Evolutionary conservation across 2,329 filamentous ascomycete species (phyloP), one percentile per base, ranked within the genome.

Genomic region (Dactylellina cionopaga): DNA sequence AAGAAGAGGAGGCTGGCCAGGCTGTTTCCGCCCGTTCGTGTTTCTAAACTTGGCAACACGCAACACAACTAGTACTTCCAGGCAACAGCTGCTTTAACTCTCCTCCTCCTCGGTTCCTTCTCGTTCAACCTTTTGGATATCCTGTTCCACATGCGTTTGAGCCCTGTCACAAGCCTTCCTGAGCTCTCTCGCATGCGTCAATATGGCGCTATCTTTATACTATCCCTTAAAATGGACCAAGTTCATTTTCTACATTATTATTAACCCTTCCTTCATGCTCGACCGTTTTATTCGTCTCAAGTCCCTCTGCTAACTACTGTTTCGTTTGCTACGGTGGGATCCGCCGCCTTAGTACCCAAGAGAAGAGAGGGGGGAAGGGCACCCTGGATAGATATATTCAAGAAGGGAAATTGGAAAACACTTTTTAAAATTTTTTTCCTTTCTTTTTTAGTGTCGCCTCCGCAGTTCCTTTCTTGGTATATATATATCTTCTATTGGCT

Each of bases 111-210:
- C 43, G 62, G 51, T 24, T 58, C 62, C 62, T 43, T 66, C 51
- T 43, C 44, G 15, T 52, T 49, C 13, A 39, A 47, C 39, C 51
- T 44, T 17, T 52, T 31, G 37, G 43, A 54, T 33, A 37, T 55
- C 33, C n/a, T 56, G 58, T 63, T 58, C 65, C 66, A 72, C 68
- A 52, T 59, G 51, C 52, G 65, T 71, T 71, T 69, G 55, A 59
- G 65, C 37, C 46, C 35, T 44, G 62, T 66, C 62, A 56, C 62
- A 66, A 66, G 59, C 59, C 6, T 41, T 46, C 33, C n/a, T 29
- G n/a, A 24, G 17, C 39, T 46, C 15, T 52, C 22, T 47, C 41
- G 31, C 15, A 7, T 39, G 37, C 6, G 31, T 51, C 22, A 22
- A 51, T 13, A 54, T 46, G 62, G 62, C 62, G 60, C 46, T 54